Evolutionary conservation across 768 basidiomycete species (phyloP).

Genomic region (Trametes maxima): DNA sequence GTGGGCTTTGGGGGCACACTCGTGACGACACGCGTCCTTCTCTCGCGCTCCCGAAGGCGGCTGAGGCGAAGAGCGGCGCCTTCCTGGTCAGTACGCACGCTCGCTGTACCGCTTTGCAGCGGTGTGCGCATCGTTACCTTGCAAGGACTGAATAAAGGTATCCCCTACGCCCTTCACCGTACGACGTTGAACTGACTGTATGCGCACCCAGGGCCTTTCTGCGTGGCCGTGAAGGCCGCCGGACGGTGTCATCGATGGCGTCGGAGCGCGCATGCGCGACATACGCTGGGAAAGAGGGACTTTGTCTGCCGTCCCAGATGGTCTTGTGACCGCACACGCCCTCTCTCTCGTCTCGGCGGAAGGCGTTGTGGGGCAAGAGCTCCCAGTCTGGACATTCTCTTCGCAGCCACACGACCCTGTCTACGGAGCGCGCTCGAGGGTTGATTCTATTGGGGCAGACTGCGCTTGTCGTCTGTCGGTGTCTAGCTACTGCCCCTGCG

Average conservation of each 20-base stretch:
- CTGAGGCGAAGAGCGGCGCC: neutral
- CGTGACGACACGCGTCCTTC: constrained; percentile 7
- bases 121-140: neutral
- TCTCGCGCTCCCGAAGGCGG: neutral
- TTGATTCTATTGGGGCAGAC: neutral
- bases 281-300: constrained; percentile 9
- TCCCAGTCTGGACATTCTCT: neutral
- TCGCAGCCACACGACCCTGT: neutral
- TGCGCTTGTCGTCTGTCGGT: too few species aligned
- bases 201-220: neutral
- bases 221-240: neutral
- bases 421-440: neutral
- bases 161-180: neutral
- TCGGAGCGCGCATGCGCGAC: constrained; percentile 7
- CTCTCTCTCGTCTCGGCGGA: neutral
- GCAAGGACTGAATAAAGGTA: neutral
- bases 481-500: too few species aligned
- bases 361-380: neutral
- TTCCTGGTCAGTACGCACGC: constrained; percentile 3
- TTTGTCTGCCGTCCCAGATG: neutral
- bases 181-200: neutral
- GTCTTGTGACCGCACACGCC: constrained; percentile 14
- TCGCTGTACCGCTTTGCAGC: neutral
- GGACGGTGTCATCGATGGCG: constrained; percentile 8
- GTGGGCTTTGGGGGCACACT: neutral